Evolutionary conservation across 768 basidiomycete species (phyloP).

Genomic region (Mycena metata): DNA sequence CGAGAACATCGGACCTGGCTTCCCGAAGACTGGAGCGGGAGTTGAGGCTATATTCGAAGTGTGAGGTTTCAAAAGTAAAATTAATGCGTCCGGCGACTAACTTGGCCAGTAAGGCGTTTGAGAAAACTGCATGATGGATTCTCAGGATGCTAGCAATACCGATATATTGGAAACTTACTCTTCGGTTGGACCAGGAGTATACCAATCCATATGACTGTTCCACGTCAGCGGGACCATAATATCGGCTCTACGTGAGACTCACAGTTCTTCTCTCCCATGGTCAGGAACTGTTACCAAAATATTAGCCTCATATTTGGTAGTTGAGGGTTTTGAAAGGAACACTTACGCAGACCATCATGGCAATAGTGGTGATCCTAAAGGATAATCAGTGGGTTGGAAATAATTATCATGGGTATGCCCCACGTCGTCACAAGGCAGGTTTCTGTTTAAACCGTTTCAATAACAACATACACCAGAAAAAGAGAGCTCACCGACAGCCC

Average conservation of each 20-base stretch:
- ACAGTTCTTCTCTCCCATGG: conserved; percentile 20
- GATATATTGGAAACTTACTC: neutral
- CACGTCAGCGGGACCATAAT: too few species aligned
- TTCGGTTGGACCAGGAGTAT: conserved; percentile 24
- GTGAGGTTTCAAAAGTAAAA: neutral
- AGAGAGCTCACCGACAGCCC: conserved; percentile 13
- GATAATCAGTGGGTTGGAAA: neutral
- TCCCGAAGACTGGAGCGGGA: neutral
- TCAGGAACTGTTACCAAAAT: conserved; percentile 5
- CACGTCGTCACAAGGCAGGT: conserved; percentile 27
- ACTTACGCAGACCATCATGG: conserved; percentile 22
- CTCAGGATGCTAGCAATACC: neutral
- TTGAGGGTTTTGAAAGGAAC: neutral
- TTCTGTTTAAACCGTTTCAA: neutral
- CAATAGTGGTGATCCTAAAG: conserved; percentile 13
- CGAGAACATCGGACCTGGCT: neutral
- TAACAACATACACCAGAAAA: neutral
- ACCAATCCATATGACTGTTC: conserved; percentile 15
- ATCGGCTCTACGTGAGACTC: neutral
- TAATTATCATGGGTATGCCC: neutral
- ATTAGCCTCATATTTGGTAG: neutral
- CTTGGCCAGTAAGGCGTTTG: conserved; percentile 20
- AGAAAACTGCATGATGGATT: conserved; percentile 11
- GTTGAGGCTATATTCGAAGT: conserved; percentile 1
- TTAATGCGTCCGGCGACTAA: neutral